These are phyloP conservation scores for Tylopilus sp. DNA, from an alignment of 768 basidiomycete species.

Conservation along the genomic window DNA sequence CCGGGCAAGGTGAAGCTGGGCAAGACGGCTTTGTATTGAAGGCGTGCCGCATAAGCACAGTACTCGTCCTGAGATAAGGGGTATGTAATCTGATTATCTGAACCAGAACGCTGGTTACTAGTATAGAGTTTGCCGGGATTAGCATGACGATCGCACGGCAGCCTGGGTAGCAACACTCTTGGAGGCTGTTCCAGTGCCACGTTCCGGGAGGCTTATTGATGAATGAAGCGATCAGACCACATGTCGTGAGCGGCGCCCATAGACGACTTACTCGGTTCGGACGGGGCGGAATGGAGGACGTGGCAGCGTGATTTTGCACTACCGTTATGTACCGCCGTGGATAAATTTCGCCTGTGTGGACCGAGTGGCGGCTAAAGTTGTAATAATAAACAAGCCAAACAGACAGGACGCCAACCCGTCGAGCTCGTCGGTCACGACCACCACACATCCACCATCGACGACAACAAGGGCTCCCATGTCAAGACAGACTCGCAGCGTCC, in stretches of 20 bases:
- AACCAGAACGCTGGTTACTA: too few species aligned
- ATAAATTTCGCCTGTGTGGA: conserved; percentile 17
- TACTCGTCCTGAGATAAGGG: neutral
- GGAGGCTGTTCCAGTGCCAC: neutral
- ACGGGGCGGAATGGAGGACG: neutral
- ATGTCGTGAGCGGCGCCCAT: neutral
- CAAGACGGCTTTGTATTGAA: too few species aligned
- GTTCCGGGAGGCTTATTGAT: neutral
- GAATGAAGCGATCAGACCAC: neutral
- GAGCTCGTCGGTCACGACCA: conserved; percentile 19
- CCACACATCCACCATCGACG: conserved; percentile 10
- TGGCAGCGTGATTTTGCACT: neutral
- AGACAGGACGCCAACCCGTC: conserved; percentile 12
- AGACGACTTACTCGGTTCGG: neutral
- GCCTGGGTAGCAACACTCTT: neutral
- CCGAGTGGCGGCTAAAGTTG: conserved; percentile 13
- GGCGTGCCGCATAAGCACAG: too few species aligned
- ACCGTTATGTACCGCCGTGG: conserved; percentile 5
- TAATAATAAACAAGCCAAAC: conserved; percentile 30
- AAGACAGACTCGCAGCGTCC: conserved; percentile 43
- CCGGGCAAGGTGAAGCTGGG: conserved; percentile 29
- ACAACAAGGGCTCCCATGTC: conserved; percentile 36
- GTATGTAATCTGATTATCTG: too few species aligned
- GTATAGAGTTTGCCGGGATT: neutral
- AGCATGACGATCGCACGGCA: neutral